These are phyloP conservation scores for Suillus placidus DNA, from an alignment of 768 basidiomycete species.

Conservation along the genomic window DNA sequence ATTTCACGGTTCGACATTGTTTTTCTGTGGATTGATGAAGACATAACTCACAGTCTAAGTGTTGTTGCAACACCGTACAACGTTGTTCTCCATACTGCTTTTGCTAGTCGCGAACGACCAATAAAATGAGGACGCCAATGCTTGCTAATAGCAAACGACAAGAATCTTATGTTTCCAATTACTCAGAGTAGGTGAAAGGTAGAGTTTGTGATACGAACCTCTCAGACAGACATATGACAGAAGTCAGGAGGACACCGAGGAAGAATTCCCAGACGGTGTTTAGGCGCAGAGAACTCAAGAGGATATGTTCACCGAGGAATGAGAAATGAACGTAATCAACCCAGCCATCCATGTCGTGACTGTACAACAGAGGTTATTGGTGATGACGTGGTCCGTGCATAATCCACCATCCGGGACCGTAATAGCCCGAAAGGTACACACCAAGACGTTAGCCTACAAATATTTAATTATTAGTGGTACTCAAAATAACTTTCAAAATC, in stretches of 20 bases:
- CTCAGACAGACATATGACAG: conserved; percentile 54
- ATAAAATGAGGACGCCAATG: conserved; percentile 48
- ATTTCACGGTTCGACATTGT: conserved; percentile 9
- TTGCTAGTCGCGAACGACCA: conserved; percentile 44
- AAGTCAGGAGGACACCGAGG: conserved; percentile 46
- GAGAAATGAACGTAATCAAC: conserved; percentile 47
- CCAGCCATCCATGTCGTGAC: conserved; percentile 45
- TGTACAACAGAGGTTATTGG: background rate
- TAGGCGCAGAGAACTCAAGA: conserved; percentile 45
- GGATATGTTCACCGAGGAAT: conserved; percentile 49
- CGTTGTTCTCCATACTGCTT: conserved; percentile 54
- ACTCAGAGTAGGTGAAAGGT: conserved; percentile 6
- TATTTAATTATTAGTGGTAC: no score
- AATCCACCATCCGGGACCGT: background rate
- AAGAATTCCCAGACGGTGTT: conserved; percentile 53
- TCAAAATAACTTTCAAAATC: no score
- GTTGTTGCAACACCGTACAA: conserved; percentile 62
- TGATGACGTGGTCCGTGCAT: background rate
- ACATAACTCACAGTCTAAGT: conserved; percentile 57
- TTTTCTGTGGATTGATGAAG: background rate
- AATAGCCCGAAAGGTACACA: background rate
- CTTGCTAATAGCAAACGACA: conserved; percentile 52
- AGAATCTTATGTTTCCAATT: conserved; percentile 37
- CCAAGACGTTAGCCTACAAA: no score
- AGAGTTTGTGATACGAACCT: conserved; percentile 43